Base-by-base conservation (phyloP, 2,329 filamentous ascomycete species). In the Stagonosporopsis rhizophila region DNA sequence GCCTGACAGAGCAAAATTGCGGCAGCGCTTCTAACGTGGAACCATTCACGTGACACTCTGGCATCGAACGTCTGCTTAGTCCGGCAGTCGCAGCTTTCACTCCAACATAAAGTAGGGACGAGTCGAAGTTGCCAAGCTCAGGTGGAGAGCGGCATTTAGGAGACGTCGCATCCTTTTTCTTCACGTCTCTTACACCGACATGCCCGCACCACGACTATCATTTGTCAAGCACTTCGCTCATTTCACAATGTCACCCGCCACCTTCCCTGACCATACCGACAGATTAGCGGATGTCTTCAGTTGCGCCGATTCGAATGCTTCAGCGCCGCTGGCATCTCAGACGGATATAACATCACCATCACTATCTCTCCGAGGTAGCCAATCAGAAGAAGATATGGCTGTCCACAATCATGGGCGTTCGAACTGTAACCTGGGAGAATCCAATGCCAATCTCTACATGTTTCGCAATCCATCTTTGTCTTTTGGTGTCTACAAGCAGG, bases 121-220 rank as follows among this genome's bases (percentile, higher is more conserved):
- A 20, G 19, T 15, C 27, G 4, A 25, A 25, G 2, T 4, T 6
- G 32, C 44, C 48, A 49, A 55, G 55, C 47, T 39, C 44, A 53
- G 27, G 39, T 54, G 52, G 28, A 25, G 22, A 35, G 32, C 15
- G n/a, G 17, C 2, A 11, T 35, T 17, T 11, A 49, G 30, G 28
- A 30, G 15, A 28, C 14, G 17, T 14, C 23, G 34, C 15, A 27
- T 6, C 28, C 30, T 15, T 2, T 11, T 7, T 1, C 15, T 27
- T n/a, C 52, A 44, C 44, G 23, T 5, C 20, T 54, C 32, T 35
- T 35, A 55, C 52, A 49, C 45, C 34, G 22, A 53, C 27, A 15
- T 34, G 12, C n/a, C 20, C 17, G 6, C n/a, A n/a, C 19, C 17
- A 8, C 9, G 25, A 28, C n/a, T 22, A 44, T 44, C 23, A 17